Base-by-base conservation (phyloP, 345 rosid species). In the Dovyalis caffra region DNA sequence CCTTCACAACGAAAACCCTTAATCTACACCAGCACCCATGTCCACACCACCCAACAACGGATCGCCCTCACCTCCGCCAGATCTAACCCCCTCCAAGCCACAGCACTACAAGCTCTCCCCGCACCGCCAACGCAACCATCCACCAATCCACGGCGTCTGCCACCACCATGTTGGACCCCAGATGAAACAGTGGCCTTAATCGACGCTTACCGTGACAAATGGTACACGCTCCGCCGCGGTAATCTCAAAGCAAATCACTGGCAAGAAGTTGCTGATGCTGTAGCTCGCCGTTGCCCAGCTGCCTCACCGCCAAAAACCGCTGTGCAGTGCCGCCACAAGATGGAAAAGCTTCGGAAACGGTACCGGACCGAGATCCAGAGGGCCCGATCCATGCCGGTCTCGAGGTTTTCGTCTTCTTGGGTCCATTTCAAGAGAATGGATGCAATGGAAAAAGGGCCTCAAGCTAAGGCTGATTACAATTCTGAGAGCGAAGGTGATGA, bases 271-370 rank as follows among this genome's bases (percentile, higher is more conserved):
- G 99, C 97, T 28, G 94, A 90, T 53, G 78, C 86, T 3, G 92
- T 94, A 5, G 79, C 83, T 2, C 77, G 43, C 15, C 83, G 85
- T 25, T 94, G 97, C 33, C 97, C 97, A 23, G 74, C 79, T 10
- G 93, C 87, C 12, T 75, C 88, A 11, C 92, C 87, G 45, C 77
- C 87, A 56, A 94, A 94, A 81, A 94, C 92, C 1, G 90, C 95
- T 40, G 91, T 94, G 61, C 99, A 94, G 87, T 94, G 99, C 75
- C 91, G 97, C 2, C 99, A 94, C 78, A 94, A 94, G 90, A 94
- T 94, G 99, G 99, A 94, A 91, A 94, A 94, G 83, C 94, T 94
- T 3, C 87, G 99, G 18, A 89, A 94, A 72, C 88, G 97, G 61
- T 92, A 94, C 64, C 88, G 97, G 0, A 86, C 97, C 1, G 97